Evolutionary conservation across 202 grass and related monocot genomes (phyloP), one percentile per base, ranked within the genome.

Genomic region (Tripidium arundinaceum): DNA sequence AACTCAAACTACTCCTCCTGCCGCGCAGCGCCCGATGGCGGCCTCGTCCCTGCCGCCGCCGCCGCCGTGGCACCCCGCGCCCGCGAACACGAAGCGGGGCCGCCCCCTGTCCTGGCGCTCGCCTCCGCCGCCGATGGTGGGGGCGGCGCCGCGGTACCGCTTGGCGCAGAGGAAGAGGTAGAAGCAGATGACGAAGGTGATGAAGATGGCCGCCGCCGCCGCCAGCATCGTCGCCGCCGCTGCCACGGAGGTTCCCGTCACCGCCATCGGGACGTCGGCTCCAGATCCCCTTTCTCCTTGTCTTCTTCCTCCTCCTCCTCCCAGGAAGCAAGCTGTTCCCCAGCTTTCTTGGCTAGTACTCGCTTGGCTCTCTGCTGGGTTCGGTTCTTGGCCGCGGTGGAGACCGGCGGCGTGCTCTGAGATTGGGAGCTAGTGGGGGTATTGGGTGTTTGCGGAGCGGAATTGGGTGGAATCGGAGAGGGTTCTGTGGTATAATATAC

Each of bases 111-210:
- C 24, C 12, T 69, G 16, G 7, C 34, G 12, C 1, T 3, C 41
- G 11, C n/a, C 63, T 0, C 7, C 34, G 1, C 28, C 57, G 57
- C 86, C 57, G 34, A 93, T 79, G 5, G 76, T 66, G 3, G 86
- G 88, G 62, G 77, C 78, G 2, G 84, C 88, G 2, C 86, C 86
- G 4, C 70, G 40, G 84, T 90, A 91, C 37, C 91, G 84, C 85
- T 81, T 97, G 58, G 82, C 72, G 76, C 86, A 91, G 72, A 97
- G 79, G 79, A 89, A 93, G 60, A 90, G 84, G 81, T 90, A 89
- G 65, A 93, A 85, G 81, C 86, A 86, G 47, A 93, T 74, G n/a
- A 93, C 62, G 81, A 97, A 86, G 14, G 90, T 79, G 69, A 93
- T 70, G 74, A 93, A 93, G 89, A 97, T 86, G 62, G 86, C 75